phyloP scores from a whole-genome alignment of 495 filamentous ascomycete genomes.

The Parachaetomium inaequale region DNA sequence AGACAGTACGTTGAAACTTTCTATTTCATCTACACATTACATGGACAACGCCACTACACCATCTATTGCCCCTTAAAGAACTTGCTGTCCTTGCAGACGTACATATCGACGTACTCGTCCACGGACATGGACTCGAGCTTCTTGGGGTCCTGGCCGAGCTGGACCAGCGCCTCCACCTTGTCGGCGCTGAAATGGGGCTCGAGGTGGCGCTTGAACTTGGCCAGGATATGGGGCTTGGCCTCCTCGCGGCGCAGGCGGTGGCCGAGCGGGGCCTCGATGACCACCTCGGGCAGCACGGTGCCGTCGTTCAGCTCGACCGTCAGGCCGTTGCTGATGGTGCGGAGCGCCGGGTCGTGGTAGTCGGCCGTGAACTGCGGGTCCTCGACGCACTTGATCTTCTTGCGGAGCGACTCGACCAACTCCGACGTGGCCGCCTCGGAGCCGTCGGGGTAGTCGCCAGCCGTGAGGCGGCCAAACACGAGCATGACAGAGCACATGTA shows the following conservation, averaged over 20 bases:
- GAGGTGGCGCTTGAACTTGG: conserved; percentile 91
- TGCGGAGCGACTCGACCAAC: conserved; percentile 81
- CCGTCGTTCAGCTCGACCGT: conserved; percentile 92
- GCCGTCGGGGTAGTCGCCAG: conserved; percentile 88
- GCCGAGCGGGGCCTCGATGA: conserved; percentile 92
- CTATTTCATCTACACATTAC: conserved; percentile 8
- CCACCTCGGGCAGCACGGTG: conserved; percentile 84
- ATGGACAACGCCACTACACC: not conserved
- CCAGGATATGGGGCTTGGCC: conserved; percentile 92
- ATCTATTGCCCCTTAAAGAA: conserved; percentile 38
- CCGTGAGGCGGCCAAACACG: conserved; percentile 84
- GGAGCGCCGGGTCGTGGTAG: conserved; percentile 89
- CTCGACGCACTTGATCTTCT: conserved; percentile 92
- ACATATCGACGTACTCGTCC: conserved; percentile 92
- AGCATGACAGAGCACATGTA: conserved; percentile 99
- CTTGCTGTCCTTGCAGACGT: conserved; percentile 61
- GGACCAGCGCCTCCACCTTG: conserved; percentile 73
- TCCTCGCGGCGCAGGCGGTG: conserved; percentile 89
- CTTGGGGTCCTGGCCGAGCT: conserved; percentile 67
- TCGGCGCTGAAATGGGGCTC: conserved; percentile 72
- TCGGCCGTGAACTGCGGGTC: conserved; percentile 90
- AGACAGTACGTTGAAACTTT: not conserved
- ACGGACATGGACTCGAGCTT: conserved; percentile 75
- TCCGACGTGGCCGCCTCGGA: conserved; percentile 84
- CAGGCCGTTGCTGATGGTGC: conserved; percentile 93